A percentile compares a stretch with the other conserved stretches of the same genome.
These are phyloP conservation scores for Diversispora epigaea DNA, from an alignment of 192 early-diverging fungal genomes.

Conservation along the genomic window DNA sequence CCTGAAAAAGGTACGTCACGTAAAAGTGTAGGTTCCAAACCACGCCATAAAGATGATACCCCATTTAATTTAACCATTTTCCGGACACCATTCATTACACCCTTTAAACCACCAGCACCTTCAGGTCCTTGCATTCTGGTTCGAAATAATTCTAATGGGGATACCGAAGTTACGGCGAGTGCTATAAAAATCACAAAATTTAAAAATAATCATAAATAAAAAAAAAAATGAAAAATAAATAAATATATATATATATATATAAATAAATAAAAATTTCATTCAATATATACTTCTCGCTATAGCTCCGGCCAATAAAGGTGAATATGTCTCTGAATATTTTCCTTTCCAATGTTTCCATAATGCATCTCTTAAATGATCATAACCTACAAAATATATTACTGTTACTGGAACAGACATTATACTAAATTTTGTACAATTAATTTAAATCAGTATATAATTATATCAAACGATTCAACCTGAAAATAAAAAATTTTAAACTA, in stretches of 20 bases:
- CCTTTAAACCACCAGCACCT: conserved; percentile 57
- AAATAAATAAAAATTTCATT: too few relatives aligned
- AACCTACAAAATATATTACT: conserved; percentile 93
- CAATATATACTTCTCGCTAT: conserved; percentile 67
- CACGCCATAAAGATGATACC: conserved; percentile 73
- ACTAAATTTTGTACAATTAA: background rate
- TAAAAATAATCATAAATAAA: background rate
- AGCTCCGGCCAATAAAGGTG: conserved; percentile 64
- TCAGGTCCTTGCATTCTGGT: conserved; percentile 85
- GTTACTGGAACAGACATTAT: conserved; percentile 89
- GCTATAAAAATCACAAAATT: conserved; percentile 42
- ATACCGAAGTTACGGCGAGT: conserved; percentile 72
- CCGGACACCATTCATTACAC: conserved; percentile 58
- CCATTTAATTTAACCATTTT: conserved; percentile 66
- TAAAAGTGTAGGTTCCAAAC: conserved; percentile 83
- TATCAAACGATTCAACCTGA: background rate
- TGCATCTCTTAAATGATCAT: conserved; percentile 77
- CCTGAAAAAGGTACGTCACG: conserved; percentile 95
- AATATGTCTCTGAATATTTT: conserved; percentile 34
- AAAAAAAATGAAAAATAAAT: background rate
- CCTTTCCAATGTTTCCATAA: conserved; percentile 35
- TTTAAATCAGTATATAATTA: background rate
- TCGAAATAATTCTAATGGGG: conserved; percentile 88
- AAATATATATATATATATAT: too few relatives aligned
- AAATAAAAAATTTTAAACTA: conserved; percentile 17